Conservation (phyloP, 495 filamentous ascomycete genomes). For the Elasticomyces elasticus region DNA sequence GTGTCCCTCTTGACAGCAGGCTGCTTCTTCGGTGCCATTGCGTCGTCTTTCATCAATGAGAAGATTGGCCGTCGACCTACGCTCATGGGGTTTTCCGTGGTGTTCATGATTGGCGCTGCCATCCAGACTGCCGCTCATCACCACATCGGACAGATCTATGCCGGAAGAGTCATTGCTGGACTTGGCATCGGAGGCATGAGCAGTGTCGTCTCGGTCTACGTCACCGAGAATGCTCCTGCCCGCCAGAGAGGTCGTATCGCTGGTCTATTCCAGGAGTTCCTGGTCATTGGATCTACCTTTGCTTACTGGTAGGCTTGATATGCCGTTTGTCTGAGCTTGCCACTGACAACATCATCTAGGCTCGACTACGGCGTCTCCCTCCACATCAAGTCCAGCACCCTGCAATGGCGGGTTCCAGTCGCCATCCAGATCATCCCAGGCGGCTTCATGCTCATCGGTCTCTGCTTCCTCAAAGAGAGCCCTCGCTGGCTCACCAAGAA, state of each 20-base stretch:
- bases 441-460: slow-evolving; percentile 14
- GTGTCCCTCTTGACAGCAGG: slow-evolving; percentile 48
- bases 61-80: slow-evolving; percentile 21
- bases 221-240: slow-evolving; percentile 13
- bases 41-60: slow-evolving; percentile 20
- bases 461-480: slow-evolving; percentile 9
- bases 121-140: slow-evolving; percentile 19
- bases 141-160: slow-evolving; percentile 15
- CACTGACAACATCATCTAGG: neutral
- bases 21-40: slow-evolving; percentile 26
- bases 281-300: slow-evolving; percentile 4
- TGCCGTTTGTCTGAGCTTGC: neutral
- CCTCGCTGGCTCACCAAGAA: slow-evolving; percentile 13
- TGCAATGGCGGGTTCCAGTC: slow-evolving; percentile 15
- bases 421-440: slow-evolving; percentile 19
- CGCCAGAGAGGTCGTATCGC: slow-evolving; percentile 9
- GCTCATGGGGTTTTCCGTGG: slow-evolving; percentile 19
- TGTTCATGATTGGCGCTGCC: slow-evolving; percentile 25
- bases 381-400: slow-evolving; percentile 6
- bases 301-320: slow-evolving; percentile 5
- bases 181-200: slow-evolving; percentile 16
- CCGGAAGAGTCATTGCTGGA: slow-evolving; percentile 15
- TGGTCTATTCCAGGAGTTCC: slow-evolving; percentile 11
- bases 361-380: slow-evolving; percentile 11
- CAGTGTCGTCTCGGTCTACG: slow-evolving; percentile 11